A percentile compares a stretch with the other conserved stretches of the same genome.
phyloP scores from a whole-genome alignment of 805 yeast species.

The Clavispora fructus region DNA sequence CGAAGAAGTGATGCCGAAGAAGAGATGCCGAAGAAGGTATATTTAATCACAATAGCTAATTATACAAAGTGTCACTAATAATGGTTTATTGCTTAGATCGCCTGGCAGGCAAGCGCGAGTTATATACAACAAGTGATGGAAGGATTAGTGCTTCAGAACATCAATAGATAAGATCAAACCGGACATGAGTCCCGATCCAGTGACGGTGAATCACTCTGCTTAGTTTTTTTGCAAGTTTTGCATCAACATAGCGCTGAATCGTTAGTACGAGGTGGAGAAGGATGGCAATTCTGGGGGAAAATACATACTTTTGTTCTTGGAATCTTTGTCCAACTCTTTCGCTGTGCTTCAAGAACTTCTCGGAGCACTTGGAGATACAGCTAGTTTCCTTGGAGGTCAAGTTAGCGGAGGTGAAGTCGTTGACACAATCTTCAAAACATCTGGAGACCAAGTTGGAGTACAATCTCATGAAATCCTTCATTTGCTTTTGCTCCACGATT shows the following conservation, averaged over 20 bases:
- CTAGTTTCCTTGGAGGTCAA: constrained; percentile 79
- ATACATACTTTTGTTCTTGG: constrained; percentile 85
- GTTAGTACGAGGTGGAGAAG: constrained; percentile 21
- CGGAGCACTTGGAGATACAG: constrained; percentile 90
- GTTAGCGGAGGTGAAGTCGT: constrained; percentile 91
- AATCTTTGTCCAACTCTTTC: constrained; percentile 98
- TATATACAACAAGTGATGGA: neutral
- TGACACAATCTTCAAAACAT: constrained; percentile 96
- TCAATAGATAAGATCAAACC: neutral
- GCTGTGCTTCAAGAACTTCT: constrained; percentile 94
- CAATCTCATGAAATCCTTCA: constrained; percentile 96
- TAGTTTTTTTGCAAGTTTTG: constrained; percentile 47
- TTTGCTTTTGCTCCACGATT: constrained; percentile 93
- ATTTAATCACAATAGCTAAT: too few relatives aligned
- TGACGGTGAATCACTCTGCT: neutral
- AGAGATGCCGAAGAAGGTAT: too few relatives aligned
- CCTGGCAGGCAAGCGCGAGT: neutral
- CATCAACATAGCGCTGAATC: constrained; percentile 55
- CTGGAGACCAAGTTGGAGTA: constrained; percentile 94
- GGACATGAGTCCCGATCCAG: neutral
- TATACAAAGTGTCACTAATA: neutral
- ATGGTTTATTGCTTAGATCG: neutral
- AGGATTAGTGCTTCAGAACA: neutral
- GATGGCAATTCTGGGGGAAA: neutral
- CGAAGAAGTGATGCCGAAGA: too few relatives aligned